Conservation (phyloP, 2,329 filamentous ascomycete species). For the Mycogone perniciosa region DNA sequence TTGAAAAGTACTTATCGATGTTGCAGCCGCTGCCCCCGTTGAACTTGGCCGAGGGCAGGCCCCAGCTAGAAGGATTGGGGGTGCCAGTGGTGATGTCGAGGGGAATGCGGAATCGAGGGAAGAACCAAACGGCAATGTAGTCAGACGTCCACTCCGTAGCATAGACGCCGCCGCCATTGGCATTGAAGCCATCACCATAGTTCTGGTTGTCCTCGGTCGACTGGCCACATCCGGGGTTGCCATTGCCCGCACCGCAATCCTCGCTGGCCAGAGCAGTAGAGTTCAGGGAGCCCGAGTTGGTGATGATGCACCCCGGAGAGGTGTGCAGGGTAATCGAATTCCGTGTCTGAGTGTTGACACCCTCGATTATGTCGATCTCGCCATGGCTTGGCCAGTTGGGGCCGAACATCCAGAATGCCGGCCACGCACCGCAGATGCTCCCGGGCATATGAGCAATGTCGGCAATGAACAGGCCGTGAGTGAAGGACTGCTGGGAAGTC, state of each 20-base stretch:
- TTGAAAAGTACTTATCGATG: constrained; percentile 61
- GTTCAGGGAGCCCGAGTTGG: constrained; percentile 39
- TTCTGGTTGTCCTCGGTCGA: constrained; percentile 43
- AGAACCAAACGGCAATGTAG: constrained; percentile 76
- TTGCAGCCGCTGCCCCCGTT: constrained; percentile 60
- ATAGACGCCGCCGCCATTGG: constrained; percentile 61
- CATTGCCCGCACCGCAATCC: constrained; percentile 52
- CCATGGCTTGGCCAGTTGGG: constrained; percentile 63
- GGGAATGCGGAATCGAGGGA: constrained; percentile 60
- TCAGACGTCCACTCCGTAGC: constrained; percentile 69
- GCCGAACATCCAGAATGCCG: constrained; percentile 65
- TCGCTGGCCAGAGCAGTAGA: constrained; percentile 39
- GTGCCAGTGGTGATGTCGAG: constrained; percentile 50
- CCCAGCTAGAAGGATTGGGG: constrained; percentile 65
- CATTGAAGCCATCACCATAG: constrained; percentile 68
- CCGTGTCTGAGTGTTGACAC: constrained; percentile 56
- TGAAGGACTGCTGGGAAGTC: constrained; percentile 59
- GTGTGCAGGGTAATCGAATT: constrained; percentile 67
- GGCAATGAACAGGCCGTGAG: constrained; percentile 62
- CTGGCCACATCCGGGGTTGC: constrained; percentile 55
- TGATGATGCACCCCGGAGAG: constrained; percentile 50
- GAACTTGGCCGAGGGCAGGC: constrained; percentile 62
- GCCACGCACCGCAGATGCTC: constrained; percentile 66
- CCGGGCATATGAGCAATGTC: constrained; percentile 74
- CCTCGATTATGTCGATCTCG: constrained; percentile 78